Conservation (phyloP, 2,329 filamentous ascomycete genomes). For the Teratosphaeria nubilosa region DNA sequence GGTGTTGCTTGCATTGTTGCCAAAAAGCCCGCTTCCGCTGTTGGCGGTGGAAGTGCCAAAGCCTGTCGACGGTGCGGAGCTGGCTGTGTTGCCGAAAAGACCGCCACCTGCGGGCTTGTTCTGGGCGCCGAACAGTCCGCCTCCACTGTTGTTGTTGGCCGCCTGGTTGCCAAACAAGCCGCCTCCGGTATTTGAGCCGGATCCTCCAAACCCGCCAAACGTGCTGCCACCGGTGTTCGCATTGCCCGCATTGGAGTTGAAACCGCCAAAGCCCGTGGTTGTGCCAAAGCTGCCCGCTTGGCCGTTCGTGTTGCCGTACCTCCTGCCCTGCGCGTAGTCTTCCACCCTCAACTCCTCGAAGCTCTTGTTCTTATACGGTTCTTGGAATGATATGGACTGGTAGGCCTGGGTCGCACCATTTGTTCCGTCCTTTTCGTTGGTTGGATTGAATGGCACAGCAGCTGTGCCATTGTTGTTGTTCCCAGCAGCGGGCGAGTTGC, state of each 20-base stretch:
- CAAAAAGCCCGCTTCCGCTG: constrained; percentile 21
- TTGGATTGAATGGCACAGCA: constrained; percentile 53
- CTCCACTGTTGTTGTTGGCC: constrained; percentile 10
- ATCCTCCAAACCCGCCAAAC: constrained; percentile 18
- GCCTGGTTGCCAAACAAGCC: constrained; percentile 52
- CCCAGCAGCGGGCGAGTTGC: constrained; percentile 37
- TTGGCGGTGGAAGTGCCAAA: constrained; percentile 21
- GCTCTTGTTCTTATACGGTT: constrained; percentile 79
- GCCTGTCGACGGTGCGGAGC: constrained; percentile 4
- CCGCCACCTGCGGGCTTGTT: constrained; percentile 26
- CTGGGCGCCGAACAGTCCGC: constrained; percentile 30
- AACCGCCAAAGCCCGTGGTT: constrained; percentile 41
- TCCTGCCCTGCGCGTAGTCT: constrained; percentile 81
- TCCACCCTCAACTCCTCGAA: constrained; percentile 59
- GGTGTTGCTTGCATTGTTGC: constrained; percentile 23
- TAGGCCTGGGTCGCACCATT: constrained; percentile 54
- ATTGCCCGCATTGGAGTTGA: constrained; percentile 24
- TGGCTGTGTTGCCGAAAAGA: constrained; percentile 19
- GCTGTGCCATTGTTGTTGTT: constrained; percentile 56
- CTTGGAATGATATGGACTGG: constrained; percentile 70
- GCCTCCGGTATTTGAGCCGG: constrained; percentile 6
- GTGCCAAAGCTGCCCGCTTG: constrained; percentile 74
- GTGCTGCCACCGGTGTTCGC: constrained; percentile 24
- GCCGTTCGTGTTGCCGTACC: constrained; percentile 71
- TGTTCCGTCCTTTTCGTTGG: constrained; percentile 62